Evolutionary conservation across 495 filamentous ascomycete species (phyloP).

Genomic region (Neurospora sp.): DNA sequence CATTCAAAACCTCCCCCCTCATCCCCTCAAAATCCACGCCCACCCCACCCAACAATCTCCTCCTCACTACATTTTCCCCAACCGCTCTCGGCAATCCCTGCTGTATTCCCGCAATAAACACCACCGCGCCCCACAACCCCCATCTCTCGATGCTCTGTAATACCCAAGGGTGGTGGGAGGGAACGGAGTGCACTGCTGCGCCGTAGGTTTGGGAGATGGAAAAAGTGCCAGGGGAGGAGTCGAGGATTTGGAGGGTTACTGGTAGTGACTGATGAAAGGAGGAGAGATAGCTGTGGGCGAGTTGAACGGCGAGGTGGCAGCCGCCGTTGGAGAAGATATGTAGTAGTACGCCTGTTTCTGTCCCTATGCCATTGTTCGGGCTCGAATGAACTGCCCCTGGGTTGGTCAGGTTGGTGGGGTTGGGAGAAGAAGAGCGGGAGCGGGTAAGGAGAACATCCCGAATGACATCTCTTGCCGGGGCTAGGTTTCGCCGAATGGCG

Average conservation of each 20-base stretch:
- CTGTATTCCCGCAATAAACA: constrained; percentile 11
- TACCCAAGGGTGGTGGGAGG: neutral
- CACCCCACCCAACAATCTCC: constrained; percentile 11
- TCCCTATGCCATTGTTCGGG: neutral
- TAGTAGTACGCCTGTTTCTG: constrained; percentile 13
- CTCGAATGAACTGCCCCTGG: no score
- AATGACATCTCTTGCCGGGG: neutral
- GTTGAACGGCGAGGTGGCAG: constrained; percentile 19
- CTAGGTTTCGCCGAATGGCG: neutral
- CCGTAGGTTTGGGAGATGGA: neutral
- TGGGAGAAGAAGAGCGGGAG: neutral
- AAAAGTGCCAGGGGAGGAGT: constrained; percentile 23
- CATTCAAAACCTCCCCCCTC: constrained; percentile 18
- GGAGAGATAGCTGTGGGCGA: constrained; percentile 18
- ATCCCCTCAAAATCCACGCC: constrained; percentile 13
- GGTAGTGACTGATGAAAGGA: neutral
- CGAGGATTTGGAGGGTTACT: constrained; percentile 12
- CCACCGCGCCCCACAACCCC: neutral
- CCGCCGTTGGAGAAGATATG: constrained; percentile 39
- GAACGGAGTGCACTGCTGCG: neutral
- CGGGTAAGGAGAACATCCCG: neutral
- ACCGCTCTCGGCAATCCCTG: constrained; percentile 11
- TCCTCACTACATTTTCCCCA: constrained; percentile 11
- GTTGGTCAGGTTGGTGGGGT: no score
- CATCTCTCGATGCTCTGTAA: neutral